Conservation (phyloP, 495 filamentous ascomycete species). For the Lichina pygmaea region DNA sequence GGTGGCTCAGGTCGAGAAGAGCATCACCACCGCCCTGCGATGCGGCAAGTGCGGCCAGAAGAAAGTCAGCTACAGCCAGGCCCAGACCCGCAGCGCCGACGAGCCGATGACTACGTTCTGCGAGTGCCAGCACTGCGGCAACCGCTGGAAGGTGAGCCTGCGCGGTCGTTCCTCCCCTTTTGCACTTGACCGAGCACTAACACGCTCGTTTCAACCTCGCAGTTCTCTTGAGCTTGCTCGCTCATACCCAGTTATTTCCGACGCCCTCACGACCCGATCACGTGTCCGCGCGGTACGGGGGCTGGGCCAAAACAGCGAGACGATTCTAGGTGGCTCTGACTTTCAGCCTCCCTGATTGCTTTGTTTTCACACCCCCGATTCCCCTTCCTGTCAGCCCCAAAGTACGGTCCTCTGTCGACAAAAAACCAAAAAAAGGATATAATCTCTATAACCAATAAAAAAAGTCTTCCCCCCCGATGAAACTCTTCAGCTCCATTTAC, state of each 20-base stretch:
- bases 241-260: too few relatives aligned
- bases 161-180: too few relatives aligned
- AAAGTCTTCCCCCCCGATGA: too few relatives aligned
- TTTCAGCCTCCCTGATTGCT: neutral
- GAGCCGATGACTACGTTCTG: slow-evolving; percentile 75
- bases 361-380: neutral
- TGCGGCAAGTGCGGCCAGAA: slow-evolving; percentile 77
- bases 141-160: slow-evolving; percentile 38
- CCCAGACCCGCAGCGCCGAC: slow-evolving; percentile 85
- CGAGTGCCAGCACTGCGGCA: slow-evolving; percentile 46
- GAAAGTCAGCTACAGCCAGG: slow-evolving; percentile 85
- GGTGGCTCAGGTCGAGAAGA: slow-evolving; percentile 69
- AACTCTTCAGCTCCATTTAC: too few relatives aligned
- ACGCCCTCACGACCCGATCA: too few relatives aligned
- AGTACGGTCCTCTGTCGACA: too few relatives aligned
- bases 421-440: too few relatives aligned
- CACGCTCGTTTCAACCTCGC: neutral
- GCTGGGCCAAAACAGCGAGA: neutral
- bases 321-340: neutral
- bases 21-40: slow-evolving; percentile 58
- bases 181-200: too few relatives aligned
- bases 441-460: too few relatives aligned
- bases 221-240: neutral
- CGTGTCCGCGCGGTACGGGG: too few relatives aligned
- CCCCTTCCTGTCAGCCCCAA: neutral